Evolutionary conservation across 1,284 basidiomycete species (phyloP).

Genomic region (Peniophora sp.): DNA sequence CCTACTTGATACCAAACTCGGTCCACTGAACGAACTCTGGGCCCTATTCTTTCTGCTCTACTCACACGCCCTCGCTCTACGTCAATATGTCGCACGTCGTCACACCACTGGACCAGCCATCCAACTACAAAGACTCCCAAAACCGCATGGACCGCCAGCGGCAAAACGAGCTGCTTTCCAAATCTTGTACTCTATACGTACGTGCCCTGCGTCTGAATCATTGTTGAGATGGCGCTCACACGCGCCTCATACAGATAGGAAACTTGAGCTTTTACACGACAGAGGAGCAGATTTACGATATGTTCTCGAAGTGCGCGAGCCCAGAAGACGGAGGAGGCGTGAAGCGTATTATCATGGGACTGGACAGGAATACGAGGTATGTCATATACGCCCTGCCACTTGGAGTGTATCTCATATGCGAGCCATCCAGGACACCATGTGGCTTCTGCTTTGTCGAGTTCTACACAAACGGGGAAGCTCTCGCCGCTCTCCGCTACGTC

Average conservation of each 20-base stretch:
- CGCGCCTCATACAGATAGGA: conserved; percentile 64
- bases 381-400: conserved; percentile 14
- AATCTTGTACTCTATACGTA: conserved; percentile 75
- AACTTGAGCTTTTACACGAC: conserved; percentile 98
- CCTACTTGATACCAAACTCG: too few relatives aligned
- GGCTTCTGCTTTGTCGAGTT: conserved; percentile 99
- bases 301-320: conserved; percentile 89
- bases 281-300: conserved; percentile 98
- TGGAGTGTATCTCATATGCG: not conserved
- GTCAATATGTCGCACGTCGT: conserved; percentile 86
- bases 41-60: too few relatives aligned
- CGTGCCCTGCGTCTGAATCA: not conserved
- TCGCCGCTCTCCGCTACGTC: conserved; percentile 90
- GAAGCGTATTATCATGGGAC: conserved; percentile 98
- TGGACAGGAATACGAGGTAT: conserved; percentile 91
- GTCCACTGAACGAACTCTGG: too few relatives aligned
- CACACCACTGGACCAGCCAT: conserved; percentile 80
- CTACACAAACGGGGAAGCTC: conserved; percentile 91
- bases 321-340: conserved; percentile 92
- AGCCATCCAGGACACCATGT: conserved; percentile 77
- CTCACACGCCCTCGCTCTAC: too few relatives aligned
- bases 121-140: conserved; percentile 92
- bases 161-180: conserved; percentile 63
- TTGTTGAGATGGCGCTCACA: conserved; percentile 3
- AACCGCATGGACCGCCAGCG: conserved; percentile 62